Percentiles rank a stretch among this genome's conserved stretches.
Evolutionary conservation across 2,329 filamentous ascomycete genomes (phyloP).

Genomic region (Trichoderma citrinoviride): DNA sequence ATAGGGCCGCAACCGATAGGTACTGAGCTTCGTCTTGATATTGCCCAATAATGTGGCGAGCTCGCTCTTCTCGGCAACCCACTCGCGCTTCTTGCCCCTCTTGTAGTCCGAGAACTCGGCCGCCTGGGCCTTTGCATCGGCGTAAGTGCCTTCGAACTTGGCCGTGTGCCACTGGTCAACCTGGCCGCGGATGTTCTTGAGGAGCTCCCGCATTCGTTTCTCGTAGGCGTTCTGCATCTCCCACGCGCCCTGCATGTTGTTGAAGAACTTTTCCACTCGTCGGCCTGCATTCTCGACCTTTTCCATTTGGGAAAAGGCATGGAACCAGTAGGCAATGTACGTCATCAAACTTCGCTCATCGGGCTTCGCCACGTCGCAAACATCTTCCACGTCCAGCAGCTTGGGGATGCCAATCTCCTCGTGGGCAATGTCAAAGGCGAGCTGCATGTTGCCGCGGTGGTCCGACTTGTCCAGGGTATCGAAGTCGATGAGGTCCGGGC

Average conservation of each 20-base stretch:
- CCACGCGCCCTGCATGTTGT: slow-evolving; percentile 98
- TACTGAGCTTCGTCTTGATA: slow-evolving; percentile 97
- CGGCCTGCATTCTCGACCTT: slow-evolving; percentile 96
- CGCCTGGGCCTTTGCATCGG: slow-evolving; percentile 85
- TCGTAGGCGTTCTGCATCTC: slow-evolving; percentile 99
- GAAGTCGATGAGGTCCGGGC: slow-evolving; percentile 95
- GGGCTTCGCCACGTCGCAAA: slow-evolving; percentile 92
- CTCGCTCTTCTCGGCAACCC: slow-evolving; percentile 98
- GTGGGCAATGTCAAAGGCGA: slow-evolving; percentile 93
- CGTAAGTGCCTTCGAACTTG: slow-evolving; percentile 86
- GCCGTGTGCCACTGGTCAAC: slow-evolving; percentile 73
- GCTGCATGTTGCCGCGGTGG: slow-evolving; percentile 94
- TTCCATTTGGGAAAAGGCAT: slow-evolving; percentile 98
- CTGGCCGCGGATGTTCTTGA: slow-evolving; percentile 72
- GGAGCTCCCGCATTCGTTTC: slow-evolving; percentile 78
- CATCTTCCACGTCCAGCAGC: slow-evolving; percentile 94
- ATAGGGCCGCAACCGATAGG: slow-evolving; percentile 87
- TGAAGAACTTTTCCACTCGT: slow-evolving; percentile 96
- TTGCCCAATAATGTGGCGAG: slow-evolving; percentile 90
- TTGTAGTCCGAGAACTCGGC: slow-evolving; percentile 85
- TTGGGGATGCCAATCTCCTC: slow-evolving; percentile 97
- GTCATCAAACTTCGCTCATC: slow-evolving; percentile 98
- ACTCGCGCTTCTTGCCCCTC: slow-evolving; percentile 82
- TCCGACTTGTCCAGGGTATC: slow-evolving; percentile 91
- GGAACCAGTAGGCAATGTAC: slow-evolving; percentile 99